Evolutionary conservation across 129 eudicot species (phyloP).

Genomic region (Flaveria brownii): DNA sequence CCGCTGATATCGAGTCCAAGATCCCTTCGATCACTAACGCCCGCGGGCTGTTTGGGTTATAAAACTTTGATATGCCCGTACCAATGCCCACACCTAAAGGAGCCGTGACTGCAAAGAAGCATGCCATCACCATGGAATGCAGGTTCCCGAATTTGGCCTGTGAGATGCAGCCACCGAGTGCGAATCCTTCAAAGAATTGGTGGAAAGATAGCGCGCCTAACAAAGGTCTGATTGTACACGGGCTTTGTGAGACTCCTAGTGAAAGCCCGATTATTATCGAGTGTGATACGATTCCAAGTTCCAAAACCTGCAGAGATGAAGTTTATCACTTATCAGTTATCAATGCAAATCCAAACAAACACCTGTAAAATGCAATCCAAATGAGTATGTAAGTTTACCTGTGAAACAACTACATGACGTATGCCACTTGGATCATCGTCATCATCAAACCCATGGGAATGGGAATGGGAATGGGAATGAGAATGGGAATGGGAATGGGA

Average conservation of each 20-base stretch:
- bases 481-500: slow-evolving; percentile 27
- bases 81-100: slow-evolving; percentile 79
- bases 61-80: slow-evolving; percentile 55
- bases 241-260: slow-evolving; percentile 90
- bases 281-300: slow-evolving; percentile 93
- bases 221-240: slow-evolving; percentile 75
- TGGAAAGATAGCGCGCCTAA: slow-evolving; percentile 87
- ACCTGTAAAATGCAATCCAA: neutral
- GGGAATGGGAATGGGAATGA: slow-evolving; percentile 22
- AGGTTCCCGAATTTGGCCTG: slow-evolving; percentile 68
- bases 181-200: slow-evolving; percentile 96
- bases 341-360: neutral
- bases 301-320: slow-evolving; percentile 60
- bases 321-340: neutral
- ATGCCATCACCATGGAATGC: slow-evolving; percentile 67
- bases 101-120: slow-evolving; percentile 80
- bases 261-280: slow-evolving; percentile 86
- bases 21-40: slow-evolving; percentile 75
- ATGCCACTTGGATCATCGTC: slow-evolving; percentile 58
- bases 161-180: slow-evolving; percentile 95
- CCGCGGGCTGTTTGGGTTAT: slow-evolving; percentile 78
- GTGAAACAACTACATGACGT: slow-evolving; percentile 86
- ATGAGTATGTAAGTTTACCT: slow-evolving; percentile 43
- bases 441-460: slow-evolving; percentile 48
- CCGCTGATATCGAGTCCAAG: slow-evolving; percentile 85